Base-by-base conservation (phyloP, 306 rosid species). In the Cicer judaicum region DNA sequence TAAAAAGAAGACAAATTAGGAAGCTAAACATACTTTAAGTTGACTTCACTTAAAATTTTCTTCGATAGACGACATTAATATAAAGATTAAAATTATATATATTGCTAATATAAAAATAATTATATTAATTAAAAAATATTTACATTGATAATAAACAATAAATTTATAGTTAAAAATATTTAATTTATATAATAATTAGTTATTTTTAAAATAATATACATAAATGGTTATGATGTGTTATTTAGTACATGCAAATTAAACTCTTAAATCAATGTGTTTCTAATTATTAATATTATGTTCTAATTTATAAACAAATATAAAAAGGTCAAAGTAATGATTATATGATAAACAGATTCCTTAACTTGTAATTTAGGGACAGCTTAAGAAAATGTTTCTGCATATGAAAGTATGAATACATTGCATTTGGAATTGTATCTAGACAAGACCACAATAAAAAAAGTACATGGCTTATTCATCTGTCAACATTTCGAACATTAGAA, bases 391-490 rank as follows among this genome's bases (percentile, higher is more conserved):
- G 1, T 64, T 68, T 48, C 21, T 12, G 38, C 7, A 16, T 10
- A 41, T 24, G 43, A 36, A 52, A 43, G 41, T 13, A 57, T 76
- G 55, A 79, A 73, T 73, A 18, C 84, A 76, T 40, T 71, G 74
- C 40, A 75, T 11, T 6, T 38, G 70, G 57, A 75, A 59, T 7
- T 57, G 38, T 2, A 54, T 56, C 29, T 21, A 42, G 39, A 67
- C 75, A 44, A 9, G 63, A 44, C 68, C 68, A 59, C 57, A 52
- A 63, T 70, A 64, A 60, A 50, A 6, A 8, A 56, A 50, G 66
- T 64, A 69, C 70, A 13, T 11, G 7, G 5, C 11, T 49, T 72
- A 24, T 47, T 44, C 56, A 72, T 64, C 10, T 49, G n/a, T 40
- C 64, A 69, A 61, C 82, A 78, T 40, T 69, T 48, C 14, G 13